phyloP scores from a whole-genome alignment of 2,329 filamentous ascomycete species.

The Juglanconis sp. region DNA sequence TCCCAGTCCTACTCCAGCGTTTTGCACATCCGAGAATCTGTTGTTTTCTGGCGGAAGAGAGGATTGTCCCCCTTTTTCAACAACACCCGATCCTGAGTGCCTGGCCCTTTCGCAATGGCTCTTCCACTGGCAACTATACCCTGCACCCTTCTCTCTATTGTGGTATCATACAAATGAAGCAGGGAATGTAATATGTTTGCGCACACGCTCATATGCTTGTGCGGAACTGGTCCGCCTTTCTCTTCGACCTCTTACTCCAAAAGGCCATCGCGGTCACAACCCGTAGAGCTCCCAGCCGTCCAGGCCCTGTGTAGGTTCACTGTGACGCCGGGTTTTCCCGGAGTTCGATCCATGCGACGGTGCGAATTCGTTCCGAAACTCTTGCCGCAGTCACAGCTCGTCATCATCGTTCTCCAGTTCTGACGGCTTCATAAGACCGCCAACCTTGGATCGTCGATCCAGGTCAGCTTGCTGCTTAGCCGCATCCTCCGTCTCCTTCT shows the following conservation, averaged over 20 bases:
- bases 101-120: neutral
- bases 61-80: neutral
- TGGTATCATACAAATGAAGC: constrained; percentile 20
- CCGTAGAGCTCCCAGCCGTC: constrained; percentile 34
- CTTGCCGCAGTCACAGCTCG: constrained; percentile 78
- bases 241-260: neutral
- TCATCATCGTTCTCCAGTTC: constrained; percentile 87
- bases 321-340: constrained; percentile 18
- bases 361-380: constrained; percentile 61
- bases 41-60: constrained; percentile 10
- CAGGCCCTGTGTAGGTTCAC: constrained; percentile 22
- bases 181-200: constrained; percentile 12
- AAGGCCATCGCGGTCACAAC: constrained; percentile 26
- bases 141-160: constrained; percentile 14
- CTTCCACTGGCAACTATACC: constrained; percentile 1
- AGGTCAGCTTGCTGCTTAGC: constrained; percentile 85
- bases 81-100: neutral
- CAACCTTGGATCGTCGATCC: constrained; percentile 90
- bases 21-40: constrained; percentile 5
- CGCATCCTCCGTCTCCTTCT: constrained; percentile 87
- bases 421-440: constrained; percentile 93
- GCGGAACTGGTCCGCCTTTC: neutral
- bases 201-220: constrained; percentile 4
- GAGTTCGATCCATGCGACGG: constrained; percentile 33
- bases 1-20: neutral